A percentile compares a stretch with the other conserved stretches of the same genome.
phyloP scores from a whole-genome alignment of 1,284 basidiomycete species.

The Naganishia sp. region DNA sequence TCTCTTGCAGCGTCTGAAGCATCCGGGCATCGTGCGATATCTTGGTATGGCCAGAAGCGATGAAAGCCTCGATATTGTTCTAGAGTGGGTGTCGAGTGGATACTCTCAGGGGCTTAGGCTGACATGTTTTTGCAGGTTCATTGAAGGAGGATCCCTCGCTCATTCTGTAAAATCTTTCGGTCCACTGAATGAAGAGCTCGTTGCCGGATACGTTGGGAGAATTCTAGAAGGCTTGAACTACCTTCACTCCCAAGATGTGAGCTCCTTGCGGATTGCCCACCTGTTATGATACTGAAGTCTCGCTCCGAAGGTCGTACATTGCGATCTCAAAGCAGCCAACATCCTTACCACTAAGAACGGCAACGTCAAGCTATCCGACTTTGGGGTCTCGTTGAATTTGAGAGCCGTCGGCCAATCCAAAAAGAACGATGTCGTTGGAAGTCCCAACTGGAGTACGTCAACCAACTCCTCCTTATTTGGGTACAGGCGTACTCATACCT shows the following conservation, averaged over 20 bases:
- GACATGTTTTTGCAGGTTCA: conserved; percentile 62
- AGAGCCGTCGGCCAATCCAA: conserved; percentile 64
- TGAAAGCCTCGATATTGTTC: conserved; percentile 81
- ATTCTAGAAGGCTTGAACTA: conserved; percentile 90
- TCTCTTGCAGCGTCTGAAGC: conserved; percentile 79
- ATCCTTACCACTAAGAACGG: conserved; percentile 61
- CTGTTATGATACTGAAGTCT: conserved; percentile 36
- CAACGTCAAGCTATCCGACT: conserved; percentile 60
- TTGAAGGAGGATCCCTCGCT: conserved; percentile 88
- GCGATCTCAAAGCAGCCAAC: conserved; percentile 61
- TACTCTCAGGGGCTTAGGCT: neutral
- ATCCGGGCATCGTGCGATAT: conserved; percentile 93
- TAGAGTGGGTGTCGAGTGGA: conserved; percentile 67
- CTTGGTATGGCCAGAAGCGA: conserved; percentile 90
- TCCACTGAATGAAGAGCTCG: conserved; percentile 82
- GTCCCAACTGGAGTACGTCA: conserved; percentile 87
- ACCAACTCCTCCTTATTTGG: neutral
- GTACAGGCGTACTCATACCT: neutral
- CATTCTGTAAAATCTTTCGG: conserved; percentile 89
- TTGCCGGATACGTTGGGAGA: conserved; percentile 86
- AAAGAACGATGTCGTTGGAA: conserved; percentile 78
- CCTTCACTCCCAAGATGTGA: conserved; percentile 70
- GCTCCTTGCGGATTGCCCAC: conserved; percentile 39
- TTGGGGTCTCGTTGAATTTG: conserved; percentile 59
- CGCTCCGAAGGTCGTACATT: conserved; percentile 55